These are phyloP conservation scores for Punica granatum DNA, from an alignment of 345 rosid genomes.

Conservation along the genomic window DNA sequence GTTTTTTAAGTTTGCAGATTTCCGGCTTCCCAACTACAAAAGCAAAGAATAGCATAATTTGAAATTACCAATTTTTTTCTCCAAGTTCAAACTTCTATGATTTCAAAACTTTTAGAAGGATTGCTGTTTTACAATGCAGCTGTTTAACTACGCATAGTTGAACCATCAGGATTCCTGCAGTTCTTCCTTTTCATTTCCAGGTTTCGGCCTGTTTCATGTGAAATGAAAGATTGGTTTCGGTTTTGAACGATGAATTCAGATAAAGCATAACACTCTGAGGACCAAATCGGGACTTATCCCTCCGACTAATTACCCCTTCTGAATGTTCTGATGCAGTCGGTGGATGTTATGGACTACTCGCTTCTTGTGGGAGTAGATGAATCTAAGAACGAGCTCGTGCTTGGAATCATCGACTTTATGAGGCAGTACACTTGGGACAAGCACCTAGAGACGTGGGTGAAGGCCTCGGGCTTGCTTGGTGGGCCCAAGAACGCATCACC, in stretches of 20 bases:
- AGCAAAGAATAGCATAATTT: neutral
- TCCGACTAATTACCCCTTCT: neutral
- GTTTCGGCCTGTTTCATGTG: neutral
- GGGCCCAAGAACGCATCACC: slow-evolving; percentile 76
- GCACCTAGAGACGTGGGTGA: slow-evolving; percentile 94
- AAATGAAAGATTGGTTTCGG: neutral
- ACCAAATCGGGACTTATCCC: neutral
- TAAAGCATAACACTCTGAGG: neutral
- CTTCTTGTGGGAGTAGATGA: slow-evolving; percentile 90
- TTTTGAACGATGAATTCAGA: neutral
- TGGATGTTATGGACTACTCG: slow-evolving; percentile 97
- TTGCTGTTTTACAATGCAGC: neutral
- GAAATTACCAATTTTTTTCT: neutral
- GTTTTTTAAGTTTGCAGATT: neutral
- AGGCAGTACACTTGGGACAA: slow-evolving; percentile 99
- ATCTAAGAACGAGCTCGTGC: slow-evolving; percentile 72
- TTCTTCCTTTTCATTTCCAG: neutral
- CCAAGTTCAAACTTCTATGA: neutral
- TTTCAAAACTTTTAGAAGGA: neutral
- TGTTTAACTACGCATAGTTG: neutral
- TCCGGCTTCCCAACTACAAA: neutral
- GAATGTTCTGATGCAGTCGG: slow-evolving; percentile 36
- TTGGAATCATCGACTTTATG: slow-evolving; percentile 94
- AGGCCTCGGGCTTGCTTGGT: slow-evolving; percentile 84
- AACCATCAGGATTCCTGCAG: neutral